These are phyloP conservation scores for Closterium sp. DNA, from an alignment of 139 green algal species.

Conservation along the genomic window DNA sequence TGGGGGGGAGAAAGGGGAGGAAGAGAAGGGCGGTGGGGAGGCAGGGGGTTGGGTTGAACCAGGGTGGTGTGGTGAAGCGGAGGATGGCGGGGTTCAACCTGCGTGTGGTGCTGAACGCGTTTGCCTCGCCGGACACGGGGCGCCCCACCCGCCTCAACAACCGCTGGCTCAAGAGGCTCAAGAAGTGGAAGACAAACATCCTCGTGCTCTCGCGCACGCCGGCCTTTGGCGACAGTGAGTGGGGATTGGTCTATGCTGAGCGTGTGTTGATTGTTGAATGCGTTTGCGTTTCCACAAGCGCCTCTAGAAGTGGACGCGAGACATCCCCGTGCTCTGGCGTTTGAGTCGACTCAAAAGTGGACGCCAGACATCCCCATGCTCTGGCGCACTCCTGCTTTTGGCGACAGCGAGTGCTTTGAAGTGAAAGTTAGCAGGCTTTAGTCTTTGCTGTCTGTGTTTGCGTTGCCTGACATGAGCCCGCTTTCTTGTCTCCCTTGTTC, in stretches of 20 bases:
- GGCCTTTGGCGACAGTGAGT: slow-evolving; percentile 21
- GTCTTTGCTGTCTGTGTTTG: too few relatives aligned
- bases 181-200: slow-evolving; percentile 12
- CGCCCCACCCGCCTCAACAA: slow-evolving; percentile 5
- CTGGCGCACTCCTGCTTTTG: not conserved
- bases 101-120: slow-evolving; percentile 25
- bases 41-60: not conserved
- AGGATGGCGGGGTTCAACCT: slow-evolving; percentile 5
- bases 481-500: too few relatives aligned
- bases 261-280: too few relatives aligned
- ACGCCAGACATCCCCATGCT: not conserved
- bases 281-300: not conserved
- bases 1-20: not conserved
- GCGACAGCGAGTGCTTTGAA: too few relatives aligned
- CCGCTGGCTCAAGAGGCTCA: slow-evolving; percentile 13
- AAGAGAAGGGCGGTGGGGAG: not conserved
- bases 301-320: not conserved
- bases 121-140: slow-evolving; percentile 17
- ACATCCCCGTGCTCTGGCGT: not conserved
- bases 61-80: not conserved
- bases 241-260: too few relatives aligned
- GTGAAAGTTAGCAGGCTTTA: too few relatives aligned
- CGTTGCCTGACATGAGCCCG: not conserved
- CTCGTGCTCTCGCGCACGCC: slow-evolving; percentile 11
- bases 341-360: not conserved